phyloP scores from a whole-genome alignment of 805 yeast species.

The Wickerhamomyces ciferrii region DNA sequence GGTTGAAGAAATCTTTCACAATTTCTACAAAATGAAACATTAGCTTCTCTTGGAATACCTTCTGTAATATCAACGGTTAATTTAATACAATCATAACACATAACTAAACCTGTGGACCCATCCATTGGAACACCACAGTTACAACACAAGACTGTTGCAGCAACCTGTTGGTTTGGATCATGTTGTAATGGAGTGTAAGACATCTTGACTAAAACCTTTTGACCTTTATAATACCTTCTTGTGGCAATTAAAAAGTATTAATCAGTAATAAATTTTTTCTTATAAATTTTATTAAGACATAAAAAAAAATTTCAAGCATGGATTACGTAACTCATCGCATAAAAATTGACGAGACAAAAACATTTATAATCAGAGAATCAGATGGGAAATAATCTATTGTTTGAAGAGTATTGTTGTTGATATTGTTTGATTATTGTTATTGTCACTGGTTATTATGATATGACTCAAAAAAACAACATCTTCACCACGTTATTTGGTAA shows the following conservation, averaged over 20 bases:
- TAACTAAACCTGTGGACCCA: slow-evolving; percentile 86
- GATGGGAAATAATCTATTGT: no score
- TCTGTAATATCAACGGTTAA: slow-evolving; percentile 90
- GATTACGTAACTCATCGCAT: slow-evolving; percentile 1
- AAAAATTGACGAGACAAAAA: no score
- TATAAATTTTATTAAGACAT: not conserved
- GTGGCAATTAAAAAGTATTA: not conserved
- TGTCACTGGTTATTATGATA: no score
- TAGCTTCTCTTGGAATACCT: slow-evolving; percentile 92
- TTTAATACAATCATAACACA: slow-evolving; percentile 97
- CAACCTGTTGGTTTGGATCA: slow-evolving; percentile 28
- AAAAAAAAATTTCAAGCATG: not conserved
- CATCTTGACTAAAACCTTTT: slow-evolving; percentile 15
- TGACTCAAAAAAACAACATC: not conserved
- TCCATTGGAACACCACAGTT: slow-evolving; percentile 99
- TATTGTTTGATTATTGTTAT: no score
- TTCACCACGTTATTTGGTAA: not conserved
- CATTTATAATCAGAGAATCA: no score
- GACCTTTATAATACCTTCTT: not conserved
- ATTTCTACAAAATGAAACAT: slow-evolving; percentile 90
- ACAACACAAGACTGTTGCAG: slow-evolving; percentile 91
- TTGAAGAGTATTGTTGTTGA: no score
- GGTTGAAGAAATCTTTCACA: slow-evolving; percentile 96
- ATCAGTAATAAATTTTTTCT: not conserved
- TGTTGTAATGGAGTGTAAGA: slow-evolving; percentile 32